phyloP scores from a whole-genome alignment of 2,329 filamentous ascomycete genomes.

The Celoporthe dispersa region DNA sequence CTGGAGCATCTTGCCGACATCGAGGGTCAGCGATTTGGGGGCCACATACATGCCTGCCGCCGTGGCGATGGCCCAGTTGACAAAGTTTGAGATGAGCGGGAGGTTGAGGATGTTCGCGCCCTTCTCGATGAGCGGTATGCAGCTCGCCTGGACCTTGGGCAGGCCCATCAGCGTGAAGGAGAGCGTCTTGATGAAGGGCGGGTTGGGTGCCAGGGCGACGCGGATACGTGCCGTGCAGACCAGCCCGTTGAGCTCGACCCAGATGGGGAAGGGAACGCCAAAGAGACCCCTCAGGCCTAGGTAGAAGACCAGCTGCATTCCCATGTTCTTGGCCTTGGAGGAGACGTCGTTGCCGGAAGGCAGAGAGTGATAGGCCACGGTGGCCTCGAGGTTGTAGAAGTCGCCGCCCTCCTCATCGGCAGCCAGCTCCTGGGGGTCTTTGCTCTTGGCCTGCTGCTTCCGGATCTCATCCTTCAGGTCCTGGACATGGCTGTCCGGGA shows the following conservation, averaged over 20 bases:
- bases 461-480: slow-evolving; percentile 83
- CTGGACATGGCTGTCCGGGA: slow-evolving; percentile 80
- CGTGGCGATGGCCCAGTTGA: slow-evolving; percentile 90
- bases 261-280: slow-evolving; percentile 85
- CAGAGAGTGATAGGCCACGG: slow-evolving; percentile 88
- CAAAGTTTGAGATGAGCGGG: slow-evolving; percentile 92
- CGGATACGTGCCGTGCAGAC: slow-evolving; percentile 85
- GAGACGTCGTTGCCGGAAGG: slow-evolving; percentile 72
- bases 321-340: slow-evolving; percentile 91
- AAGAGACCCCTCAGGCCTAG: slow-evolving; percentile 88
- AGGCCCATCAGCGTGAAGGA: slow-evolving; percentile 95
- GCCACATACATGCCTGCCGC: slow-evolving; percentile 91
- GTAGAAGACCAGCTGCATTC: slow-evolving; percentile 95
- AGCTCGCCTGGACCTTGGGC: slow-evolving; percentile 86
- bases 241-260: slow-evolving; percentile 88
- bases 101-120: slow-evolving; percentile 91
- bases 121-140: slow-evolving; percentile 88
- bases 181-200: slow-evolving; percentile 88
- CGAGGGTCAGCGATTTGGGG: slow-evolving; percentile 90
- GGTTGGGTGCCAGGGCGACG: slow-evolving; percentile 83
- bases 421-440: slow-evolving; percentile 84
- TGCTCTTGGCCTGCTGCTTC: slow-evolving; percentile 76
- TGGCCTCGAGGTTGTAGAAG: slow-evolving; percentile 90
- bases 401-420: slow-evolving; percentile 89
- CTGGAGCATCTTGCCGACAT: slow-evolving; percentile 86